Evolutionary conservation across 139 green algal species (phyloP), one percentile per base, ranked within the genome.

Genomic region (Closterium sp.): DNA sequence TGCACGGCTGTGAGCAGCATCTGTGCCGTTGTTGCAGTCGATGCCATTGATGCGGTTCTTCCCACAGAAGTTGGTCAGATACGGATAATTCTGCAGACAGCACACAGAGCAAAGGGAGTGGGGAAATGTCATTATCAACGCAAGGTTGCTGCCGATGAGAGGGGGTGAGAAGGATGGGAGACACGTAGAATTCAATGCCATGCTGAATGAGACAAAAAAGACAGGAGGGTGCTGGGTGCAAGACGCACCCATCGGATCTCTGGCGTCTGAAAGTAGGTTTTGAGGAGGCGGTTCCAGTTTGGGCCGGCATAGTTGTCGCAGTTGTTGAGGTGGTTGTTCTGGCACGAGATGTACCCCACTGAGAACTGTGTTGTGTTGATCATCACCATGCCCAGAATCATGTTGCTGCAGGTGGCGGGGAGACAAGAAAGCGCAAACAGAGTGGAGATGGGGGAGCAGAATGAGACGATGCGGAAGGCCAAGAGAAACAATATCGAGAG

Each of bases 281-380:
- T 31, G 85, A 87, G 85, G 21, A 32, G 28, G 85, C 28, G n/a
- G 85, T 32, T 30, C 85, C 85, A 87, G 85, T 32, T 87, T 27
- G n/a, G 28, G 28, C n/a, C 28, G n/a, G 28, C 28, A 9, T 87
- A 79, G 62, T 79, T 79, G n/a, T 30, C 85, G 21, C 85, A 87
- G 85, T 87, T 87, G 85, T 87, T 87, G 85, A 87, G 28, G 85
- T 87, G n/a, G 85, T 87, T 32, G 28, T 87, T 87, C 85, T 87
- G 85, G 28, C 85, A 87, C 85, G 85, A 87, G 85, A 87, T 87
- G 85, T 87, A 87, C 85, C 28, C 85, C 28, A 32, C 28, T 30
- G 85, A 87, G 28, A 31, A 31, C 22, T 87, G 28, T 27, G 85
- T 87, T 27, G 85, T 32, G 85, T 87, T 87, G 85, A 87, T 87